phyloP scores from a whole-genome alignment of 1,284 basidiomycete genomes.

The Ceratobasidium sp. region DNA sequence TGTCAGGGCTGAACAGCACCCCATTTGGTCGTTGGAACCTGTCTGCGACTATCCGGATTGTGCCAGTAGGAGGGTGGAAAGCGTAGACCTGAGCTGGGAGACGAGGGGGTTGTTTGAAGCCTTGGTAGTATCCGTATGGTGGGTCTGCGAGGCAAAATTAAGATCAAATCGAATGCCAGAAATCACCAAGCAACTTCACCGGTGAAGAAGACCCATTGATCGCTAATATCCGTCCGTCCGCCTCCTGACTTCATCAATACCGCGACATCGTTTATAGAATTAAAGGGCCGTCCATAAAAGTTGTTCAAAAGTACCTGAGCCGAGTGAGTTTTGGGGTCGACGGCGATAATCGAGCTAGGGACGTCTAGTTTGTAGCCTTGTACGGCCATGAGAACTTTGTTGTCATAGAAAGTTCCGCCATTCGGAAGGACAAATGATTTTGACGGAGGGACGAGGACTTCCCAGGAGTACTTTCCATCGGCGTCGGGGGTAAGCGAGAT shows the following conservation, averaged over 20 bases:
- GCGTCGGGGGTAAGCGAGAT: slow-evolving; percentile 27
- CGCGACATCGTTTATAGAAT: slow-evolving; percentile 80
- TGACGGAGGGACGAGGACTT: slow-evolving; percentile 12
- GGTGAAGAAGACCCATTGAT: slow-evolving; percentile 69
- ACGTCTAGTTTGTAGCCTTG: slow-evolving; percentile 31
- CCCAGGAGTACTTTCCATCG: slow-evolving; percentile 18
- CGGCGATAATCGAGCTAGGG: slow-evolving; percentile 23
- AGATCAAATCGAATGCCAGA: slow-evolving; percentile 11
- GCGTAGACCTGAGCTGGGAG: slow-evolving; percentile 81
- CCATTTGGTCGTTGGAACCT: slow-evolving; percentile 74
- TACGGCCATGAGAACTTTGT: slow-evolving; percentile 34
- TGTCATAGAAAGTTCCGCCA: slow-evolving; percentile 36
- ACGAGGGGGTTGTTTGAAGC: slow-evolving; percentile 73
- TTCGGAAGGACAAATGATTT: slow-evolving; percentile 28
- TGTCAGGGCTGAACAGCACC: slow-evolving; percentile 75
- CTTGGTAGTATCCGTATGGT: slow-evolving; percentile 70
- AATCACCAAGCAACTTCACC: slow-evolving; percentile 60
- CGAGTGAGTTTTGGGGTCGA: slow-evolving; percentile 26
- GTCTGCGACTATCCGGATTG: slow-evolving; percentile 76
- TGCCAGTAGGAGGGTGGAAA: slow-evolving; percentile 72
- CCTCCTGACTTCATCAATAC: slow-evolving; percentile 71
- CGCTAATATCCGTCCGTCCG: slow-evolving; percentile 57
- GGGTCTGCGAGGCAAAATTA: slow-evolving; percentile 17
- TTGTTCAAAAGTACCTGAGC: slow-evolving; percentile 71
- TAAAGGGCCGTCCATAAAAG: slow-evolving; percentile 79